These are phyloP conservation scores for Arthrobotrys conoides DNA, from an alignment of 2,329 filamentous ascomycete genomes.

Conservation along the genomic window DNA sequence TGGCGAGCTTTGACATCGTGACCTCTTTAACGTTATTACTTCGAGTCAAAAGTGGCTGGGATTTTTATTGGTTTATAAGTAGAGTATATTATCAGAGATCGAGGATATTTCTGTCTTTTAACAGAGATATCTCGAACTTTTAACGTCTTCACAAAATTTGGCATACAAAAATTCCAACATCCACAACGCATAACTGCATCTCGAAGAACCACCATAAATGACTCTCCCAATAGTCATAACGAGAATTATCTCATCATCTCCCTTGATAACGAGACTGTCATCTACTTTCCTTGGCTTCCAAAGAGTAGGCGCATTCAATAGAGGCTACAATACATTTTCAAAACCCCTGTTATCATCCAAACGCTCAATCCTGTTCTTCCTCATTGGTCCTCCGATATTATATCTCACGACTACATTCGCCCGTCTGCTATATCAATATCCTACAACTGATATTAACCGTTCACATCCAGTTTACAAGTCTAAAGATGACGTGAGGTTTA, in stretches of 20 bases:
- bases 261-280: slow-evolving; percentile 5
- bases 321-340: slow-evolving; percentile 4
- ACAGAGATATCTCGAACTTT: too few relatives aligned
- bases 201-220: background rate
- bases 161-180: slow-evolving; percentile 20
- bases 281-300: background rate
- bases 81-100: background rate
- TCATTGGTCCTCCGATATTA: slow-evolving; percentile 34
- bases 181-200: slow-evolving; percentile 27
- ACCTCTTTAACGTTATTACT: background rate
- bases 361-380: slow-evolving; percentile 26
- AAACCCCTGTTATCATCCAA: slow-evolving; percentile 23
- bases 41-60: background rate
- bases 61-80: slow-evolving; percentile 5
- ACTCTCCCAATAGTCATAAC: background rate
- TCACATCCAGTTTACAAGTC: slow-evolving; percentile 51
- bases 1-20: slow-evolving; percentile 12
- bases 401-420: slow-evolving; percentile 42
- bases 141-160: background rate
- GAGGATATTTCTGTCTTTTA: background rate
- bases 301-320: background rate
- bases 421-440: slow-evolving; percentile 45
- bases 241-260: slow-evolving; percentile 2
- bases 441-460: slow-evolving; percentile 36
- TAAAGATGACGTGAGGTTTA: slow-evolving; percentile 31